Base-by-base conservation (phyloP, 129 eudicot species). In the Saussurea involucrata region DNA sequence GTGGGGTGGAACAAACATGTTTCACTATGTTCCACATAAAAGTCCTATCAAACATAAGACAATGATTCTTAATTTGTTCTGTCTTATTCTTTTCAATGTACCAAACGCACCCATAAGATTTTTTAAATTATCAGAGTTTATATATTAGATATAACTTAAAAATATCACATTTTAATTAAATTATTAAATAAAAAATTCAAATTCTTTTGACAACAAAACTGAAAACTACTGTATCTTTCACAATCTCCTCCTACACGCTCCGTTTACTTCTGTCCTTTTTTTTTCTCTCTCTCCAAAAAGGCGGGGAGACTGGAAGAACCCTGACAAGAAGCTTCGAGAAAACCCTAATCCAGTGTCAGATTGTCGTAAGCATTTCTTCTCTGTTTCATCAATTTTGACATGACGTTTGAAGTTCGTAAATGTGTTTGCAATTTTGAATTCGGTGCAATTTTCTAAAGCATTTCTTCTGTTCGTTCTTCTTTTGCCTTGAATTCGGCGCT, bases 311-410 rank as follows among this genome's bases (percentile, higher is more conserved):
- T 61, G 2, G 31, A 61, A 63, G 32, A 22, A 63, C 29, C 15
- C 58, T 44, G 40, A 28, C 42, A 25, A 22, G 22, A 81, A 74
- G 5, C 58, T 36, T 34, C 72, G 3, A 33, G 32, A 58, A 57
- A 81, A 77, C 82, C 73, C 74, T 77, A 46, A 49, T 36, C 24
- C 37, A 17, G 24, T 17, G 24, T 42, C 63, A 65, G 24, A 53
- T 78, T 44, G 66, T 55, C 66, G 86, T 85, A 72, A 82, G 84
- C 64, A 9, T 27, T 17, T 53, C 24, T 49, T 33, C 21, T 57
- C 25, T 25, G 21, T 27, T 31, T 76, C 81, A 21, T 72, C 77
- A 31, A 72, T 79, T 76, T 11, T 67, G 33, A 5, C 22, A 42
- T 49, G 37, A 24, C 63, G n/a, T 49, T 7, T 71, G 78, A 65